These are phyloP conservation scores for Termitomyces sp. DNA, from an alignment of 768 basidiomycete genomes.

Conservation along the genomic window DNA sequence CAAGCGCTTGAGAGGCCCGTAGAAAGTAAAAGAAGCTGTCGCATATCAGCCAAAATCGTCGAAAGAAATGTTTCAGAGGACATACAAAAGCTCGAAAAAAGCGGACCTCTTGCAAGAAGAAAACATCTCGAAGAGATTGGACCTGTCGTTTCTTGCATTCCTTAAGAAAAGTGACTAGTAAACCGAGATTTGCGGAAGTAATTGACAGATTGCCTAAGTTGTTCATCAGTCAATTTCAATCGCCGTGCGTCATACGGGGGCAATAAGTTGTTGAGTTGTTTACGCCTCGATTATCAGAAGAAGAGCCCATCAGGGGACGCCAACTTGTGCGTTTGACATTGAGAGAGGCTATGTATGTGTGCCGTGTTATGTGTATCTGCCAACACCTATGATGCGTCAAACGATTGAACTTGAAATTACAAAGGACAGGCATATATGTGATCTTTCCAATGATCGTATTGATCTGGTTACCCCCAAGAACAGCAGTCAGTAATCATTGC, in stretches of 20 bases:
- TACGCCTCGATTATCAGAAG: not conserved
- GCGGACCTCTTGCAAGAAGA: not conserved
- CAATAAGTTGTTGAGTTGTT: not conserved
- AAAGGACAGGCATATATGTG: not conserved
- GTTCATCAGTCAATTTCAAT: conserved; percentile 3
- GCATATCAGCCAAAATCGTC: not conserved
- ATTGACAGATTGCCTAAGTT: not conserved
- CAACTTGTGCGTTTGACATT: not conserved
- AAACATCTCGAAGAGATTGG: not conserved
- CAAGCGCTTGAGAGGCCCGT: not conserved
- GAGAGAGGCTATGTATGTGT: not conserved
- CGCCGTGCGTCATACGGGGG: not conserved
- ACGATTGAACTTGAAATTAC: not conserved
- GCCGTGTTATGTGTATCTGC: not conserved
- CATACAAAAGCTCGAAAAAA: not conserved
- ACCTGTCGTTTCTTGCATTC: not conserved
- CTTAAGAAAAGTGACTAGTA: not conserved
- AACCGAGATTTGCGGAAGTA: not conserved
- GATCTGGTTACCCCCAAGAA: not conserved
- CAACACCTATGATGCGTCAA: not conserved
- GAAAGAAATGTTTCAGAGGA: not conserved
- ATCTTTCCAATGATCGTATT: not conserved
- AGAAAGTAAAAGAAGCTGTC: conserved; percentile 2
- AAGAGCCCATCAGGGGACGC: not conserved
- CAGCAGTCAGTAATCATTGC: not conserved